Conservation (phyloP, 2,329 filamentous ascomycete species). For the Neonectria ditissima region DNA sequence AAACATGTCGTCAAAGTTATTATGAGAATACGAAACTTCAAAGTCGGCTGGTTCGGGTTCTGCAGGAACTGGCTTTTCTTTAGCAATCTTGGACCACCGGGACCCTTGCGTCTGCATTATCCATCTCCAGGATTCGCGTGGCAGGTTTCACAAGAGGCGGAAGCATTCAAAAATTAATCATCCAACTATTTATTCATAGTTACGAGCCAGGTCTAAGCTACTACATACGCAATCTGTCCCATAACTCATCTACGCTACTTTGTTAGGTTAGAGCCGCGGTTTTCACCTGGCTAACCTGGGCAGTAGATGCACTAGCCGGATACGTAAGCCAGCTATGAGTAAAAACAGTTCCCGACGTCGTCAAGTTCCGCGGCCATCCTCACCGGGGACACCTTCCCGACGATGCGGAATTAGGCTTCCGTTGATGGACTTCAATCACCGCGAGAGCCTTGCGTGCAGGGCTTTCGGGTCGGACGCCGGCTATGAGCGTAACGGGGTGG, state of each 20-base stretch:
- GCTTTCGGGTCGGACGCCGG: constrained; percentile 36
- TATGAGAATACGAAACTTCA: neutral
- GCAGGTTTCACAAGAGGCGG: neutral
- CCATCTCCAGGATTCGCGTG: neutral
- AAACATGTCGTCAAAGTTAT: neutral
- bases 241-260: neutral
- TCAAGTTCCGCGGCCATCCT: neutral
- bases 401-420: constrained; percentile 37
- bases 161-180: neutral
- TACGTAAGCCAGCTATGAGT: constrained; percentile 12
- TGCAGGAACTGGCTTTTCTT: neutral
- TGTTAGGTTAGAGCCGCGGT: neutral
- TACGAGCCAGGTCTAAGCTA: neutral
- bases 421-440: constrained; percentile 46
- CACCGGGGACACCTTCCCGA: constrained; percentile 9
- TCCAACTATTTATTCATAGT: neutral
- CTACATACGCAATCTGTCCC: neutral
- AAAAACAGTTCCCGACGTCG: constrained; percentile 21
- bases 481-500: constrained; percentile 29
- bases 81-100: too few relatives aligned
- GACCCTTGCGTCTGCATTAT: neutral
- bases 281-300: constrained; percentile 5
- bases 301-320: neutral
- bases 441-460: constrained; percentile 23
- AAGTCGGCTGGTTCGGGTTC: neutral